These are phyloP conservation scores for Lactarius deliciosus DNA, from an alignment of 768 basidiomycete species.

Conservation along the genomic window DNA sequence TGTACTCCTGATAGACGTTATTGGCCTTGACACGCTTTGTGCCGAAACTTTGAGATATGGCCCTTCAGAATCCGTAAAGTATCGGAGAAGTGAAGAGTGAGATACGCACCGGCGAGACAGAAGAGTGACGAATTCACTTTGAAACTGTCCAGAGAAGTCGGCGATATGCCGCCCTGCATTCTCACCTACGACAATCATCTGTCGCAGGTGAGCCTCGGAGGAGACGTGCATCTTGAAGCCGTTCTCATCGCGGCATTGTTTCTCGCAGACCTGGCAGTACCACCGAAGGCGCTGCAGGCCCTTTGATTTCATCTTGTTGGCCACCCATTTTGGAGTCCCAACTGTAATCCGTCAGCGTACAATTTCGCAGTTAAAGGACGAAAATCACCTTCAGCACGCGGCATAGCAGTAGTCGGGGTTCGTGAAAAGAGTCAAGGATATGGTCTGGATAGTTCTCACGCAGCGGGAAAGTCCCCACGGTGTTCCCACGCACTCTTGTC, in stretches of 20 bases:
- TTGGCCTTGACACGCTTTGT: conserved; percentile 96
- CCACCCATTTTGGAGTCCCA: conserved; percentile 85
- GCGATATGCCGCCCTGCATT: conserved; percentile 89
- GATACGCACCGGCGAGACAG: conserved; percentile 72
- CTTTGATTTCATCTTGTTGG: conserved; percentile 97
- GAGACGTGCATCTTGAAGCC: conserved; percentile 95
- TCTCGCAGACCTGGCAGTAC: conserved; percentile 99
- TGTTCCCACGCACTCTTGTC: too few relatives aligned
- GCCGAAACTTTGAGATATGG: conserved; percentile 57
- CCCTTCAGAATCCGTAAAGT: conserved; percentile 15
- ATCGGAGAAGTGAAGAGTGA: background rate
- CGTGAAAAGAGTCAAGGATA: background rate
- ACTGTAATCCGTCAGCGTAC: conserved; percentile 42
- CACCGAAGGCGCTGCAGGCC: conserved; percentile 93
- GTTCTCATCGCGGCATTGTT: conserved; percentile 98
- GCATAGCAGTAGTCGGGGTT: conserved; percentile 15
- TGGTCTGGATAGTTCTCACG: too few relatives aligned
- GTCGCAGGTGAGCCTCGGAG: conserved; percentile 88
- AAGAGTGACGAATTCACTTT: conserved; percentile 87
- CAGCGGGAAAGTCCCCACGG: too few relatives aligned
- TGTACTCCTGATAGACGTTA: conserved; percentile 96
- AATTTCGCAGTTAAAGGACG: background rate
- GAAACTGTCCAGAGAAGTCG: conserved; percentile 85
- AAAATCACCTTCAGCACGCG: conserved; percentile 27
- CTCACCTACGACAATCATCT: conserved; percentile 97